Evolutionary conservation across 768 basidiomycete genomes (phyloP), one percentile per base, ranked within the genome.

Genomic region (Fibroporia radiculosa): DNA sequence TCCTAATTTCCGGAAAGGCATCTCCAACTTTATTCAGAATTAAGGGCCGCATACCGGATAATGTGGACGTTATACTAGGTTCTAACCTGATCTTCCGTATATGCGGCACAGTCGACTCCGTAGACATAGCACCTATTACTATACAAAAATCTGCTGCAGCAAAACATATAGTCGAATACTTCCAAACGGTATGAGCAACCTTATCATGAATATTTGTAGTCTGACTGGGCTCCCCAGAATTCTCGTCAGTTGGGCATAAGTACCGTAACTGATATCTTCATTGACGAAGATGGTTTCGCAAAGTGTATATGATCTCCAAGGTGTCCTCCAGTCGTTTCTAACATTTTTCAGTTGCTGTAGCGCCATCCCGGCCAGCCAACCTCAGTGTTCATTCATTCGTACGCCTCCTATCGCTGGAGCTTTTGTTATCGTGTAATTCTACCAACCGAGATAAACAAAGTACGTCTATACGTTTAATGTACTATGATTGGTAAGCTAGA

Each of bases 201-300:
- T 27, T 14, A 4, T 11, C 3, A 35, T 36, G 22, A 10, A 37
- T 25, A 42, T 29, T 14, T 41, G 16, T 16, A 19, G 4, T 40
- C 6, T 7, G 20, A 12, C 8, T 10, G 14, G 10, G 14, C 6
- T 29, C 24, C 47, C 45, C 54, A 88, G 84, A 86, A 88, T 59
- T 66, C 76, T 16, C 50, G 56, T 31, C 68, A 70, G 47, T 71
- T 87, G 10, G 81, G 78, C 28, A 62, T 87, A 42, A 71, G 71
- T 47, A 67, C 64, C 38, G 64, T 85, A 31, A 83, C 83, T n/a
- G 64, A 70, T 47, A 53, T 72, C 18, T 70, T 69, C 49, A 56
- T 78, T 18, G 72, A 73, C 50, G 63, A 71, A 18, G 58, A 72
- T 46, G 66, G 63, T 39, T 49, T 59, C 7, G 58, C 64, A 25